Conservation (phyloP, 345 rosid genomes). For the Euphorbia tirucalli region DNA sequence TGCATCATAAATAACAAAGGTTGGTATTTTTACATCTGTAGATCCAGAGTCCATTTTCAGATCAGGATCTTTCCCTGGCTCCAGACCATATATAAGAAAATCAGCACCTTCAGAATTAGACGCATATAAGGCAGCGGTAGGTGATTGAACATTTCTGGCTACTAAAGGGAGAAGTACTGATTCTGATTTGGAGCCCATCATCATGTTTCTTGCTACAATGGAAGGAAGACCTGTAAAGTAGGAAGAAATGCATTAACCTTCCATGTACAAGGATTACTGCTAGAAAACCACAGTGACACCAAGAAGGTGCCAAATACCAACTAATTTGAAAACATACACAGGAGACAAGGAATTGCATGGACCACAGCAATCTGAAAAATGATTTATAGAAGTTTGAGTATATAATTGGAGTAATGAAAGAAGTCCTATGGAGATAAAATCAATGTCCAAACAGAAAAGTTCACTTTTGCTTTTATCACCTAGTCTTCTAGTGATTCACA, state of each 20-base stretch:
- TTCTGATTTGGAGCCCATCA: slow-evolving; percentile 65
- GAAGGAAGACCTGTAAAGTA: slow-evolving; percentile 71
- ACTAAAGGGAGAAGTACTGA: slow-evolving; percentile 82
- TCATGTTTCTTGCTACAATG: slow-evolving; percentile 82
- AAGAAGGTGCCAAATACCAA: not conserved
- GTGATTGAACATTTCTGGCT: slow-evolving; percentile 65
- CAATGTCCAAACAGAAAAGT: not conserved
- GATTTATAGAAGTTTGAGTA: not conserved
- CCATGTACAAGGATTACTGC: not conserved
- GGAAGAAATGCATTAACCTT: slow-evolving; percentile 4
- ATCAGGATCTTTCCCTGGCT: slow-evolving; percentile 38
- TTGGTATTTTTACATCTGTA: slow-evolving; percentile 61
- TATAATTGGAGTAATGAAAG: too few relatives aligned
- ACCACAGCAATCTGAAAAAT: not conserved
- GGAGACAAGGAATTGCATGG: not conserved
- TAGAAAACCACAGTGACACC: not conserved
- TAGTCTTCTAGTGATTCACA: too few relatives aligned
- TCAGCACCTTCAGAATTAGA: slow-evolving; percentile 95
- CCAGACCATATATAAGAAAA: slow-evolving; percentile 58
- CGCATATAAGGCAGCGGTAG: slow-evolving; percentile 59
- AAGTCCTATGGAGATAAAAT: too few relatives aligned
- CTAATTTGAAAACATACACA: not conserved
- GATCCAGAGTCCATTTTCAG: slow-evolving; percentile 37
- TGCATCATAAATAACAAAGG: slow-evolving; percentile 39
- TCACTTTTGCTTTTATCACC: not conserved